A percentile compares a stretch with the other conserved stretches of the same genome.
Conservation (phyloP, 2,329 filamentous ascomycete genomes). For the Colletotrichum navitas region DNA sequence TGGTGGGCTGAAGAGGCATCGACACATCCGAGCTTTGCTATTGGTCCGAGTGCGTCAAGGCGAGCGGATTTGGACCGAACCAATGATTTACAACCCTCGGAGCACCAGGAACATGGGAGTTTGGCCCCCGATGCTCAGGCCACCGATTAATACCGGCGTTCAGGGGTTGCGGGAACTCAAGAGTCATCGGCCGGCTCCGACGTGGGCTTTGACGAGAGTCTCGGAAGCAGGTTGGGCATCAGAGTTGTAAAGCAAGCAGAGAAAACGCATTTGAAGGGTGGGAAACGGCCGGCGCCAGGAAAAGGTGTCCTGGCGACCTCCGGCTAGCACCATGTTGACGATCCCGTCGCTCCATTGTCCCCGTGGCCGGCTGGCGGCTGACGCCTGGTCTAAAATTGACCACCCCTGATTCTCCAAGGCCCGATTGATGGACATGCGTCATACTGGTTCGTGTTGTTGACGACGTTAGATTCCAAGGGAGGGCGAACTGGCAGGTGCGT, state of each 20-base stretch:
- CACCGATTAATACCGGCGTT: conserved; percentile 12
- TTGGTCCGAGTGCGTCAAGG: background rate
- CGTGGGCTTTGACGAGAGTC: conserved; percentile 2
- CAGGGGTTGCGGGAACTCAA: conserved; percentile 5
- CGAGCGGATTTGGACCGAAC: too few relatives aligned
- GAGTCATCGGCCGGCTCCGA: conserved; percentile 30
- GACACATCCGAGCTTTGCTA: conserved; percentile 3
- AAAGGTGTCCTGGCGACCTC: conserved; percentile 17
- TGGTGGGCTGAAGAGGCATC: conserved; percentile 19
- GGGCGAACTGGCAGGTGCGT: conserved; percentile 4
- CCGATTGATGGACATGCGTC: background rate
- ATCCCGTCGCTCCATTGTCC: conserved; percentile 32
- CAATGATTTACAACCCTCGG: conserved; percentile 3
- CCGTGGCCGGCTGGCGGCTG: conserved; percentile 4
- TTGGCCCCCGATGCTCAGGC: conserved; percentile 10
- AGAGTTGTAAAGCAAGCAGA: conserved; percentile 22
- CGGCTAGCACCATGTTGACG: conserved; percentile 28
- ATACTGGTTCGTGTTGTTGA: conserved; percentile 3
- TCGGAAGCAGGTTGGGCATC: conserved; percentile 18
- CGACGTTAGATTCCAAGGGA: conserved; percentile 28
- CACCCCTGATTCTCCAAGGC: conserved; percentile 23
- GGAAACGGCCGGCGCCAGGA: conserved; percentile 27
- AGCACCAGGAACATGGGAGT: conserved; percentile 9
- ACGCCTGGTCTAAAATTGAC: background rate
- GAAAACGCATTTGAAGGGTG: conserved; percentile 32